Evolutionary conservation across 169 alveolate species (phyloP).

Genomic region (Prorocentrum cordatum): DNA sequence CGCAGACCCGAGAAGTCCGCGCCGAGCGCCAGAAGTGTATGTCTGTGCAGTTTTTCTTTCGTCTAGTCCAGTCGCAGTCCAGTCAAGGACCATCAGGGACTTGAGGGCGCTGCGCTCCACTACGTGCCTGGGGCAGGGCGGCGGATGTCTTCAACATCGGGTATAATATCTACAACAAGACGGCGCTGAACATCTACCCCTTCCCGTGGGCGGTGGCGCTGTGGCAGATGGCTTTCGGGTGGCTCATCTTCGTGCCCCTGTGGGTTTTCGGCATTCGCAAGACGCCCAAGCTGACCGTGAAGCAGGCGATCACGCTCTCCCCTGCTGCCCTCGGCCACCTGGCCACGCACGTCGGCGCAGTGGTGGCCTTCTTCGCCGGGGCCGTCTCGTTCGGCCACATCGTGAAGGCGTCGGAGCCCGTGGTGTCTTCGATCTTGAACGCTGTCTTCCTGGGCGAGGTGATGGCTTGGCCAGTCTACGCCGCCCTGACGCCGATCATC

Average conservation of each 20-base stretch:
- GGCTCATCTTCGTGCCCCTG: conserved; percentile 44
- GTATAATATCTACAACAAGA: conserved; percentile 66
- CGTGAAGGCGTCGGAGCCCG: conserved; percentile 66
- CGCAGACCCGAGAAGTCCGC: too few relatives aligned
- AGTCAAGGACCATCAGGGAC: too few relatives aligned
- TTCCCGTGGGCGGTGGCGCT: conserved; percentile 57
- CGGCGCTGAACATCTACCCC: conserved; percentile 40
- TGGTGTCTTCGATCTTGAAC: conserved; percentile 58
- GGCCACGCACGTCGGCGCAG: conserved; percentile 63
- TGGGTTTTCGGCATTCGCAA: neutral
- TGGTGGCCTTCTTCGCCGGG: conserved; percentile 61
- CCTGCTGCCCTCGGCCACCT: conserved; percentile 60
- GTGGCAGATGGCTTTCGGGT: conserved; percentile 65
- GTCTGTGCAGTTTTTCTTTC: too few relatives aligned
- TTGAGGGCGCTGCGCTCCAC: too few relatives aligned
- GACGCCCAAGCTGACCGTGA: conserved; percentile 44
- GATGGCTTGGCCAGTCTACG: conserved; percentile 66
- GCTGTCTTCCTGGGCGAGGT: conserved; percentile 65
- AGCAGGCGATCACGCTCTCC: conserved; percentile 23
- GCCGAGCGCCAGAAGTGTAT: too few relatives aligned
- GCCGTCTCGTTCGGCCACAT: conserved; percentile 67
- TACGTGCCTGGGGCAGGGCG: too few relatives aligned
- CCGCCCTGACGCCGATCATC: conserved; percentile 43
- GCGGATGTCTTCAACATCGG: conserved; percentile 65
- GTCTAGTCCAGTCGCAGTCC: too few relatives aligned